Percentiles rank a stretch among this genome's conserved stretches.
These are phyloP conservation scores for Glebionis coronaria DNA, from an alignment of 129 eudicot species.

Conservation along the genomic window DNA sequence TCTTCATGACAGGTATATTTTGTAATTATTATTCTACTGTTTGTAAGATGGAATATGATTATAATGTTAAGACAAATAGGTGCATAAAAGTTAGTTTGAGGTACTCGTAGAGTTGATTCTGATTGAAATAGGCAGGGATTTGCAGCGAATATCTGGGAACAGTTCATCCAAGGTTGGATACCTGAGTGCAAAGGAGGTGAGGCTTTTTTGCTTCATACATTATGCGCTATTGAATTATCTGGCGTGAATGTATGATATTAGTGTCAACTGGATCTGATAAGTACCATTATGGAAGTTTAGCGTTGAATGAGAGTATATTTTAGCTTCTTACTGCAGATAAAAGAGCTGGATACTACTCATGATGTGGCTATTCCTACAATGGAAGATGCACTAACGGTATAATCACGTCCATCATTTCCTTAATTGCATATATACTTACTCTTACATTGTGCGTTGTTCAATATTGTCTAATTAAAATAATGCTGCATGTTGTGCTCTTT, in stretches of 20 bases:
- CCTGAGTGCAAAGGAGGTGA: conserved; percentile 75
- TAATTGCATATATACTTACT: not conserved
- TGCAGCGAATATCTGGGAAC: conserved; percentile 89
- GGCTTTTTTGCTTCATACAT: conserved; percentile 18
- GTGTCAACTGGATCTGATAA: not conserved
- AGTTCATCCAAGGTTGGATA: conserved; percentile 67
- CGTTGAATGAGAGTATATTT: conserved; percentile 44
- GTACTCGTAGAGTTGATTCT: conserved; percentile 55
- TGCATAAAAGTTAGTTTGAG: not conserved
- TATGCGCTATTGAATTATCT: not conserved
- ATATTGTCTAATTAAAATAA: conserved; percentile 3
- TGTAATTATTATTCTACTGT: not conserved
- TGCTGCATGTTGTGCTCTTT: not conserved
- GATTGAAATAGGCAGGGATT: conserved; percentile 92
- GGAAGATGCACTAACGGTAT: conserved; percentile 89
- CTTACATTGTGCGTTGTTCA: not conserved
- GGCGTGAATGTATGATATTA: too few relatives aligned
- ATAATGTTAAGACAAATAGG: not conserved
- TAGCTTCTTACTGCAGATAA: conserved; percentile 57
- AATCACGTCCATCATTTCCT: conserved; percentile 7
- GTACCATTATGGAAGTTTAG: conserved; percentile 16
- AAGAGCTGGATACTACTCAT: conserved; percentile 53
- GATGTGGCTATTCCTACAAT: conserved; percentile 54
- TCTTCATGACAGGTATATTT: conserved; percentile 83
- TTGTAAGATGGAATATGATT: conserved; percentile 15